Evolutionary conservation across 495 filamentous ascomycete genomes (phyloP).

Genomic region (Neurospora pannonica): DNA sequence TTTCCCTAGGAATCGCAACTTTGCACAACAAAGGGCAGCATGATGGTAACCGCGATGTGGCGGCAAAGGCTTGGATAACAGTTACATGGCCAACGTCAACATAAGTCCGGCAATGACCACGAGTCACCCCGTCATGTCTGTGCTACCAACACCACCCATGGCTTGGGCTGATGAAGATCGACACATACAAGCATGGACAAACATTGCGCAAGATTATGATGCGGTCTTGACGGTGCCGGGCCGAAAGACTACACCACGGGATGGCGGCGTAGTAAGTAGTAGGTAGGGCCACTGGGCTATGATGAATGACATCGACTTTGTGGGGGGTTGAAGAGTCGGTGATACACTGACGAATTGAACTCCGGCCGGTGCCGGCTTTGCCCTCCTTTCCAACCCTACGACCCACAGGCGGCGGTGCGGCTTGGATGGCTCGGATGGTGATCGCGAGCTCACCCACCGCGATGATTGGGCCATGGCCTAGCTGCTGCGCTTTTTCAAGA

Average conservation of each 20-base stretch:
- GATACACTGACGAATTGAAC: neutral
- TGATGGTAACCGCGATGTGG: neutral
- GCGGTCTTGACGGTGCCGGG: neutral
- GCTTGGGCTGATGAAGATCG: neutral
- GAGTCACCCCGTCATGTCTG: neutral
- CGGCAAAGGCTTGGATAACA: neutral
- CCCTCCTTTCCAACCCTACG: conserved; percentile 21
- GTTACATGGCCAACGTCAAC: neutral
- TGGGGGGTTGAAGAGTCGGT: neutral
- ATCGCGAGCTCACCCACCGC: neutral
- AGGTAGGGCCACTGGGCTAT: neutral
- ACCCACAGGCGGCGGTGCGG: neutral
- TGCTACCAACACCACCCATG: neutral
- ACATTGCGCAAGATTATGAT: neutral
- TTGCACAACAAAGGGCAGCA: neutral
- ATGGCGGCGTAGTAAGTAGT: neutral
- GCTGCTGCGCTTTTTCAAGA: neutral
- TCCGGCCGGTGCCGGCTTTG: neutral
- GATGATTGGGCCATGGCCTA: neutral
- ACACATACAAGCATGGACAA: neutral
- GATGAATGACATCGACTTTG: neutral
- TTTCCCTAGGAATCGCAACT: neutral
- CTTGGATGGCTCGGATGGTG: neutral
- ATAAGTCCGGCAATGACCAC: neutral
- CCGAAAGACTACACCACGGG: neutral